phyloP scores from a whole-genome alignment of 805 yeast species.

The Wickerhamiella sorbophila region DNA sequence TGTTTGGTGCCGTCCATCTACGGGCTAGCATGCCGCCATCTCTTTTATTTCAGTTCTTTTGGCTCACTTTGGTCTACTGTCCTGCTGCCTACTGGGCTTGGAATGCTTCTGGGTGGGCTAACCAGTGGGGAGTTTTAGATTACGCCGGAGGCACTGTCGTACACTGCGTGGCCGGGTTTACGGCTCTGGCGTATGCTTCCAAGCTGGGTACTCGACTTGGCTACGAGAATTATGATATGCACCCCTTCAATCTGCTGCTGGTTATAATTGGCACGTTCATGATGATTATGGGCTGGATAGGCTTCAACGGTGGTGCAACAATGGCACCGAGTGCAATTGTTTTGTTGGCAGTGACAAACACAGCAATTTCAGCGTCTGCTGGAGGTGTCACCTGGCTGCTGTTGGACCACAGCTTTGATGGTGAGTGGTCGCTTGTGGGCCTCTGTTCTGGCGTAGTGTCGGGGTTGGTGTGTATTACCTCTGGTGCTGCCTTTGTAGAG shows the following conservation, averaged over 20 bases:
- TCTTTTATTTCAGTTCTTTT: constrained; percentile 49
- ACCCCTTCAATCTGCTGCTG: constrained; percentile 52
- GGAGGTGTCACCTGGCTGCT: constrained; percentile 34
- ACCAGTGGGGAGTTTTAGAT: constrained; percentile 46
- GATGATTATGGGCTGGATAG: constrained; percentile 67
- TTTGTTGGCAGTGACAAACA: constrained; percentile 38
- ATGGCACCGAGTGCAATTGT: constrained; percentile 22
- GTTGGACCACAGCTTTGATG: constrained; percentile 41
- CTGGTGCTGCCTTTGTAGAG: constrained; percentile 92
- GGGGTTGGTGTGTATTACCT: constrained; percentile 90
- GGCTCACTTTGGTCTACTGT: constrained; percentile 62
- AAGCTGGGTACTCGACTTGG: constrained; percentile 53
- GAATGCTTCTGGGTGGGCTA: constrained; percentile 56
- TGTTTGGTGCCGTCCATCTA: constrained; percentile 61
- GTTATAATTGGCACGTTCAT: constrained; percentile 55
- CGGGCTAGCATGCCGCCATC: constrained; percentile 58
- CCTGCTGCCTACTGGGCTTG: constrained; percentile 66
- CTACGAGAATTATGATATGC: constrained; percentile 32
- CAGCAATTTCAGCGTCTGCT: constrained; percentile 37
- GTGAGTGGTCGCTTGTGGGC: constrained; percentile 87
- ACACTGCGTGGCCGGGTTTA: constrained; percentile 55
- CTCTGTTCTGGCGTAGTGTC: constrained; percentile 88
- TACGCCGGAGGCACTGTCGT: constrained; percentile 73
- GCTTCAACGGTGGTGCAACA: constrained; percentile 64
- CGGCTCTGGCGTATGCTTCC: constrained; percentile 55